A percentile compares a stretch with the other conserved stretches of the same genome.
phyloP scores from a whole-genome alignment of 129 eudicot genomes.

The Cynara cardunculus region DNA sequence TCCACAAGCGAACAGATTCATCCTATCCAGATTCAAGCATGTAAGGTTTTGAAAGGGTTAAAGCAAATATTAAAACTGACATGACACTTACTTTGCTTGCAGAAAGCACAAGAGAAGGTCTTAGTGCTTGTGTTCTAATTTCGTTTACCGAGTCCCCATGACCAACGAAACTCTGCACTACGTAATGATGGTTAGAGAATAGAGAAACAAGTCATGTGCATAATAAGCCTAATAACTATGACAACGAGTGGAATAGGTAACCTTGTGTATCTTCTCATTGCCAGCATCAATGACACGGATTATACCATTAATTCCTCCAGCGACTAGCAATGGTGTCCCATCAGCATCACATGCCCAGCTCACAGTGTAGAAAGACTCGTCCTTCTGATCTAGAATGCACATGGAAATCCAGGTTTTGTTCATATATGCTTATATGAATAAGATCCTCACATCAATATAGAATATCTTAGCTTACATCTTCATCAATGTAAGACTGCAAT shows the following conservation, averaged over 20 bases:
- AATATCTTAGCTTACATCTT: conserved; percentile 65
- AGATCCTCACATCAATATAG: no score
- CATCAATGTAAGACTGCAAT: conserved; percentile 89
- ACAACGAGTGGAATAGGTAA: conserved; percentile 13
- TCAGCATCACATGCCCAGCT: conserved; percentile 91
- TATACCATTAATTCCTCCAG: conserved; percentile 93
- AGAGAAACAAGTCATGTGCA: background rate
- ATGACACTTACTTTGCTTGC: conserved; percentile 80
- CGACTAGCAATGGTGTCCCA: conserved; percentile 77
- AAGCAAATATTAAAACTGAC: background rate
- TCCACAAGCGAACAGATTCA: conserved; percentile 99
- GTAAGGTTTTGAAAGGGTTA: background rate
- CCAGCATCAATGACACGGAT: conserved; percentile 96
- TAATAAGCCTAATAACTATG: background rate
- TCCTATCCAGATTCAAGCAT: conserved; percentile 47
- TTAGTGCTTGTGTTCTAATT: conserved; percentile 82
- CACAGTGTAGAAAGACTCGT: conserved; percentile 95
- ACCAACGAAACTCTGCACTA: conserved; percentile 85
- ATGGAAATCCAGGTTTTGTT: conserved; percentile 30
- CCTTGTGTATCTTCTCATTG: conserved; percentile 94
- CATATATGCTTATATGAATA: conserved; percentile 24
- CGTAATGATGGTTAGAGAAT: background rate
- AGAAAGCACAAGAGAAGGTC: conserved; percentile 90
- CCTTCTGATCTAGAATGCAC: conserved; percentile 78
- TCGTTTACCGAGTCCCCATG: conserved; percentile 98